Evolutionary conservation across 108 stramenopile genomes (phyloP).

Genomic region (Cafeteria roenbergensis): DNA sequence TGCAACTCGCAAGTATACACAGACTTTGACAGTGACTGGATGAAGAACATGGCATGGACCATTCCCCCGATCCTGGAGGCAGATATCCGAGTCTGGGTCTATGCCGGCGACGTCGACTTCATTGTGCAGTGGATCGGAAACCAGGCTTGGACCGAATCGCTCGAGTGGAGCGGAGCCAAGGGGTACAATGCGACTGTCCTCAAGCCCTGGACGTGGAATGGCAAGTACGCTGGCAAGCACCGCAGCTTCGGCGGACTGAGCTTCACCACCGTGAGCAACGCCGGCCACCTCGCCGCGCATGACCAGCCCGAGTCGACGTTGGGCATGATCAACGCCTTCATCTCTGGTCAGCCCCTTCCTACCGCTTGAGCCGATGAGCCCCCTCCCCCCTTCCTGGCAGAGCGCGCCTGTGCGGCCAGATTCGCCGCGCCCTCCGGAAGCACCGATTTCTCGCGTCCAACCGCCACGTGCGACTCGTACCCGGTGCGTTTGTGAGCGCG

Average conservation of each 20-base stretch:
- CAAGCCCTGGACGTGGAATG: conserved; percentile 40
- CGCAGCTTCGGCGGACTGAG: conserved; percentile 61
- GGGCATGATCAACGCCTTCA: conserved; percentile 33
- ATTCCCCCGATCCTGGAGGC: conserved; percentile 66
- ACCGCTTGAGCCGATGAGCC: too few relatives aligned
- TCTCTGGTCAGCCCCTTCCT: conserved; percentile 9
- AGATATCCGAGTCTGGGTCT: conserved; percentile 68
- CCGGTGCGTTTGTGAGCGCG: too few relatives aligned
- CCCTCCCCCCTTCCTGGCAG: too few relatives aligned
- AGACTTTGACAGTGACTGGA: conserved; percentile 69
- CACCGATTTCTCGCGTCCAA: too few relatives aligned
- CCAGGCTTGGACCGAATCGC: conserved; percentile 67
- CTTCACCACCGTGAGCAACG: conserved; percentile 51
- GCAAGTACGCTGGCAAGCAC: conserved; percentile 53
- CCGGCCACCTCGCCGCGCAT: conserved; percentile 42
- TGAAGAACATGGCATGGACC: conserved; percentile 62
- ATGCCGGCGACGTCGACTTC: conserved; percentile 87
- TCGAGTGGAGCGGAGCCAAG: conserved; percentile 66
- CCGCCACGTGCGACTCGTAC: too few relatives aligned
- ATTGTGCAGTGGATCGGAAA: conserved; percentile 93
- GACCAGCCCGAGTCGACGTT: conserved; percentile 37
- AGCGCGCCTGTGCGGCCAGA: too few relatives aligned
- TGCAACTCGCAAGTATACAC: conserved; percentile 17
- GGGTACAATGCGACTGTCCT: conserved; percentile 56
- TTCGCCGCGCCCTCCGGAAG: too few relatives aligned